Conservation (phyloP, 2,329 filamentous ascomycete species). For the Xylaria sp. region DNA sequence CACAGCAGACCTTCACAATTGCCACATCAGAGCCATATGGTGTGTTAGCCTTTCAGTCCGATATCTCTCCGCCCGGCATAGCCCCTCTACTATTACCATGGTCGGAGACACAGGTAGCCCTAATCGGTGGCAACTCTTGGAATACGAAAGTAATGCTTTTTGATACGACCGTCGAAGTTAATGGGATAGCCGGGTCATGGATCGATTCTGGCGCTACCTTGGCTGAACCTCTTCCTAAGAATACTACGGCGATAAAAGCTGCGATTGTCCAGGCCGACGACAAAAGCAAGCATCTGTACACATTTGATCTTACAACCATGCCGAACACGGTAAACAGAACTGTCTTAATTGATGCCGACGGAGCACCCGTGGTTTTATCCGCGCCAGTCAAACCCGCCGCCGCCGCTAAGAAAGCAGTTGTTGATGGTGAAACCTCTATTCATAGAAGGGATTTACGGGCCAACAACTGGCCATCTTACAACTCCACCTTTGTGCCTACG, state of each 20-base stretch:
- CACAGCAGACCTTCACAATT: constrained; percentile 81
- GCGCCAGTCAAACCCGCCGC: constrained; percentile 53
- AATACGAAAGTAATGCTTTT: constrained; percentile 81
- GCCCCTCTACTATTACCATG: constrained; percentile 80
- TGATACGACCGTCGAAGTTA: constrained; percentile 56
- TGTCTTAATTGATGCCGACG: constrained; percentile 71
- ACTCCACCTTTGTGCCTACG: constrained; percentile 76
- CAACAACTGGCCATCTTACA: constrained; percentile 80
- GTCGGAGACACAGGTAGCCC: constrained; percentile 74
- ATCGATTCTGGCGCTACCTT: constrained; percentile 72
- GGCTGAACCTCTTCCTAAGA: constrained; percentile 67
- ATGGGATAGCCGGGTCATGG: constrained; percentile 65
- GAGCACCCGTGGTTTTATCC: constrained; percentile 62
- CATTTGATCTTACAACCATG: constrained; percentile 78
- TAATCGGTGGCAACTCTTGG: constrained; percentile 76
- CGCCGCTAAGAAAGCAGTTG: constrained; percentile 33
- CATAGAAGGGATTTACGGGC: constrained; percentile 63
- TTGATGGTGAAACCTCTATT: constrained; percentile 3
- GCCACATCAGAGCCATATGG: constrained; percentile 71
- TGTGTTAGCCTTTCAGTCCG: constrained; percentile 68
- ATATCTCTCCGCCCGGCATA: constrained; percentile 69
- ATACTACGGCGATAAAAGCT: constrained; percentile 67
- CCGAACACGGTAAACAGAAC: constrained; percentile 81
- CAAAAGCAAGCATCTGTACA: constrained; percentile 80
- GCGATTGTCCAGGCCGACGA: constrained; percentile 77